phyloP scores from a whole-genome alignment of 305 asterid genomes.

The Solanum hybrid region DNA sequence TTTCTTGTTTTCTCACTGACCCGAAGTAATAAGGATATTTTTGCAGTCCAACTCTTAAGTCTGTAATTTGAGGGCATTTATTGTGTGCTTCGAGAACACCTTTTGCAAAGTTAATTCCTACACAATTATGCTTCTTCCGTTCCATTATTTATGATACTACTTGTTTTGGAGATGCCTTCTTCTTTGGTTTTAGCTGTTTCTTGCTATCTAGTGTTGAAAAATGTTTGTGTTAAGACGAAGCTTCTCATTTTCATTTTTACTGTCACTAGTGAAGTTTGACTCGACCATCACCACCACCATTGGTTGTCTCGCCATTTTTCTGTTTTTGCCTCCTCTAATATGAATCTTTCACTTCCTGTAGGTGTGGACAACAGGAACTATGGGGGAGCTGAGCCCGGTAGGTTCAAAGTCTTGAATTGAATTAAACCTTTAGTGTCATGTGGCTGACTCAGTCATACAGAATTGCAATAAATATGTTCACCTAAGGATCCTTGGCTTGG shows the following conservation, averaged over 20 bases:
- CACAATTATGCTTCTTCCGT: background rate
- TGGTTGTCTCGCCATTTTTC: background rate
- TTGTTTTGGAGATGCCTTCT: background rate
- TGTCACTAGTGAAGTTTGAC: background rate
- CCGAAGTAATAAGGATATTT: background rate
- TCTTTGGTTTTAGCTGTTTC: background rate
- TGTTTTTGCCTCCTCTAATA: background rate
- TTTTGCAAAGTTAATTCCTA: background rate
- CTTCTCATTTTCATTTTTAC: background rate
- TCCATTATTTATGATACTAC: background rate
- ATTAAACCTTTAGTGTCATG: background rate
- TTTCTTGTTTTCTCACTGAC: background rate
- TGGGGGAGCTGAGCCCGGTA: conserved; percentile 92
- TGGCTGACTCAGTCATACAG: background rate
- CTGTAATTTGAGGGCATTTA: background rate
- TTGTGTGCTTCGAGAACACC: background rate
- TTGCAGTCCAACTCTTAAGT: background rate
- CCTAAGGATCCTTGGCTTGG: background rate
- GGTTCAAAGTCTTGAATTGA: conserved; percentile 11
- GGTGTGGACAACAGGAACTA: conserved; percentile 88
- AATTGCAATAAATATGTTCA: background rate
- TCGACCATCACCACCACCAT: background rate
- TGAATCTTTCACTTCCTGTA: conserved; percentile 20
- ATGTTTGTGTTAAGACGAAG: background rate
- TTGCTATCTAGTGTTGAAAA: background rate